Base-by-base conservation (phyloP, 164 flowering plant genomes). In the Tetracentron sinense region DNA sequence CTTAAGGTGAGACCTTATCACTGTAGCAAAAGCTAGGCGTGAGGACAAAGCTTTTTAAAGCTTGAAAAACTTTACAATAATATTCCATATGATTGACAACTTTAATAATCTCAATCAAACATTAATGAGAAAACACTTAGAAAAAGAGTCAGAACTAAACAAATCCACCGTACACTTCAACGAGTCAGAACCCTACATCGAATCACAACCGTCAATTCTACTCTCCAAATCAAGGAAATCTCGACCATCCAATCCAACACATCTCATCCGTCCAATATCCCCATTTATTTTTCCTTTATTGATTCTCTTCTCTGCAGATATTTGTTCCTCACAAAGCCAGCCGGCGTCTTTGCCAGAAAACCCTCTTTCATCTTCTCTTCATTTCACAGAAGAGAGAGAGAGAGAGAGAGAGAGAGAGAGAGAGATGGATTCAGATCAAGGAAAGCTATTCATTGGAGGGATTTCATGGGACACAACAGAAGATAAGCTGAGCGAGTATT, bases 381-480 rank as follows among this genome's bases (percentile, higher is more conserved):
- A 21, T 25, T 22, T 20, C 6, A 50, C 54, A 50, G 54, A 50
- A 27, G 56, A 16, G 12, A n/a, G 8, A 17, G 16, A 15, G n/a
- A 27, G 12, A 26, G 6, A 26, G 4, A 16, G 31, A 8, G 31
- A 15, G 15, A 15, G 16, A 6, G 2, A 26, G 29, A n/a, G n/a
- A 22, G 55, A 25, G 55, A 20, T 5, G 29, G 55, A 29, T 47
- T 19, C 50, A 47, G 48, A 29, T 1, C 10, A 54, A 19, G 23
- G 22, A 17, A 28, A 8, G 20, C 22, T 23, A 7, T 21, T 23
- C 10, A 8, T 50, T 50, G 42, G 22, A 56, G 42, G 10, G 42
- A 58, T 58, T 38, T 42, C 98, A 42, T 93, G 97, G 98, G 98
- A 93, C 49, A 93, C 97, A 1, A 42, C 78, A 35, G 96, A 90